These are phyloP conservation scores for Porpolomopsis calyptriformis DNA, from an alignment of 768 basidiomycete species.

Conservation along the genomic window DNA sequence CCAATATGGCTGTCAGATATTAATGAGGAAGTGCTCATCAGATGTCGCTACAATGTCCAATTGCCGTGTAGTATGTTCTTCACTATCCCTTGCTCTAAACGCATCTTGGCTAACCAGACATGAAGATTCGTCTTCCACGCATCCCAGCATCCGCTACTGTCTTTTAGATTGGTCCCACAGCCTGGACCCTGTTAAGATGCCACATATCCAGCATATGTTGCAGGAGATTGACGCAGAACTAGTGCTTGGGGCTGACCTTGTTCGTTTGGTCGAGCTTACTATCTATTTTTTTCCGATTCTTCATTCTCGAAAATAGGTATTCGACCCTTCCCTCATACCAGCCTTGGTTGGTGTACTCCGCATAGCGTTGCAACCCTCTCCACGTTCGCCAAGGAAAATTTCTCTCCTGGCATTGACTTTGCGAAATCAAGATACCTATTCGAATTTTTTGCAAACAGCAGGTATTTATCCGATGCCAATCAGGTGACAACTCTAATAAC, in stretches of 20 bases:
- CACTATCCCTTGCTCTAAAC: neutral
- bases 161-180: constrained; percentile 62
- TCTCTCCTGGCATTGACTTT: constrained; percentile 45
- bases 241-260: constrained; percentile 64
- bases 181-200: constrained; percentile 21
- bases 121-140: constrained; percentile 44
- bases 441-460: constrained; percentile 31
- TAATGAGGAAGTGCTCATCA: constrained; percentile 48
- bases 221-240: constrained; percentile 39
- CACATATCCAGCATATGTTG: constrained; percentile 25
- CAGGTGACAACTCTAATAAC: neutral
- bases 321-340: constrained; percentile 52
- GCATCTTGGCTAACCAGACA: neutral
- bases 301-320: constrained; percentile 36
- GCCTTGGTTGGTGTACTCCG: constrained; percentile 41
- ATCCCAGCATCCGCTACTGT: constrained; percentile 34
- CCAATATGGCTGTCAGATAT: constrained; percentile 52
- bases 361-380: constrained; percentile 29
- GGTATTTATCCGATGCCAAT: constrained; percentile 14
- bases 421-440: constrained; percentile 45
- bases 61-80: constrained; percentile 51
- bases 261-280: constrained; percentile 13
- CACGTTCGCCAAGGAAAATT: constrained; percentile 11
- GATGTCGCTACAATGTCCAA: constrained; percentile 50
- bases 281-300: neutral